These are phyloP conservation scores for Trypanosoma lewisi DNA, from an alignment of 208 protist species.

Conservation along the genomic window DNA sequence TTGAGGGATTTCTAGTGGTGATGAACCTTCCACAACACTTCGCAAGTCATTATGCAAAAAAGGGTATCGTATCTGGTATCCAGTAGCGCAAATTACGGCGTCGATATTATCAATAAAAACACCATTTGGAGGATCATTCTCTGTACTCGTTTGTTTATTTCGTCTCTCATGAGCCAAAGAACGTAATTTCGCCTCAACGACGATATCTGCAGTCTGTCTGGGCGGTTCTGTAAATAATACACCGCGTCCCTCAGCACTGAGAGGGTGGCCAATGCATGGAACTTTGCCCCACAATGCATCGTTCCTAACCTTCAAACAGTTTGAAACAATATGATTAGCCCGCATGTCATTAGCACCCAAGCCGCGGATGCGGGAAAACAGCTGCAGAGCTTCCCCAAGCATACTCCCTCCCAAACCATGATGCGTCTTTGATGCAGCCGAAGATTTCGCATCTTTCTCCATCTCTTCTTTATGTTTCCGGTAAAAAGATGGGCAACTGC, in stretches of 20 bases:
- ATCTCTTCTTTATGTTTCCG: background rate
- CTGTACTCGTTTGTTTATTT: background rate
- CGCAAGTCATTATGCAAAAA: slow-evolving; percentile 75
- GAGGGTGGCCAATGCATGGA: slow-evolving; percentile 37
- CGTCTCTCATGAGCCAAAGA: slow-evolving; percentile 2
- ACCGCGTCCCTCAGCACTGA: slow-evolving; percentile 43
- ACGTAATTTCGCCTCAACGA: slow-evolving; percentile 33
- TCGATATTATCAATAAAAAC: slow-evolving; percentile 74
- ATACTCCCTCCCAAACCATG: background rate
- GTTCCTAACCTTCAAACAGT: slow-evolving; percentile 56
- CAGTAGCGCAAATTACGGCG: slow-evolving; percentile 79
- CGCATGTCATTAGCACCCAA: slow-evolving; percentile 44
- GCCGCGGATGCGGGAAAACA: slow-evolving; percentile 41
- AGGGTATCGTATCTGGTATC: slow-evolving; percentile 67
- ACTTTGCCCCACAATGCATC: slow-evolving; percentile 28
- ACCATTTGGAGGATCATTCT: slow-evolving; percentile 10
- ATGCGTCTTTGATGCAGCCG: background rate
- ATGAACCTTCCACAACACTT: slow-evolving; percentile 45
- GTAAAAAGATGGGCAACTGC: slow-evolving; percentile 19
- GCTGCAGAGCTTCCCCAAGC: slow-evolving; percentile 28
- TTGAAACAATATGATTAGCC: slow-evolving; percentile 46
- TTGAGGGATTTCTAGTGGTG: slow-evolving; percentile 12
- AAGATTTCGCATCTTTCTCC: background rate
- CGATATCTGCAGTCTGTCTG: slow-evolving; percentile 24
- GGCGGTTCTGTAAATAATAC: slow-evolving; percentile 40